Conservation (phyloP, 345 rosid genomes). For the Bruguiera sexangula region DNA sequence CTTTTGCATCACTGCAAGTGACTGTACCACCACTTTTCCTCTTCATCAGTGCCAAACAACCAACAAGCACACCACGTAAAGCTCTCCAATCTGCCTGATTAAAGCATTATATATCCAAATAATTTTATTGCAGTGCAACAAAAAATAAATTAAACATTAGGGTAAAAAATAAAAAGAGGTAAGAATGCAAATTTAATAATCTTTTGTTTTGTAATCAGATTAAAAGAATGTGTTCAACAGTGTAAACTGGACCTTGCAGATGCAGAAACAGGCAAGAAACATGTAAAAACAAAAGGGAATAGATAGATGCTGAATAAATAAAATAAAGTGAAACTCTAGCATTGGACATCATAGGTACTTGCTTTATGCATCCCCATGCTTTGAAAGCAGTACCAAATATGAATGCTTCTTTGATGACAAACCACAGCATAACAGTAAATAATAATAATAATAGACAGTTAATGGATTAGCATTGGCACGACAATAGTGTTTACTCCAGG, state of each 20-base stretch:
- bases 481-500: not conserved
- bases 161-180: not conserved
- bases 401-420: not conserved
- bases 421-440: not conserved
- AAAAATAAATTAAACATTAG: not conserved
- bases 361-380: no score
- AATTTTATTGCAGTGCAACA: conserved; percentile 4
- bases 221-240: not conserved
- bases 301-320: no score
- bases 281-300: not conserved
- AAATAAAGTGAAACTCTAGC: no score
- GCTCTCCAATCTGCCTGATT: conserved; percentile 96
- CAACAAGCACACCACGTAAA: conserved; percentile 79
- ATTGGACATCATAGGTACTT: not conserved
- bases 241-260: not conserved
- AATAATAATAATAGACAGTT: not conserved
- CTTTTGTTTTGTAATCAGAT: no score
- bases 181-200: not conserved
- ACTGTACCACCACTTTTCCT: conserved; percentile 57
- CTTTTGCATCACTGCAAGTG: conserved; percentile 52
- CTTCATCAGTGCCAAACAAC: conserved; percentile 76
- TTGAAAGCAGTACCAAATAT: no score
- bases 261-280: not conserved
- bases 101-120: conserved; percentile 27
- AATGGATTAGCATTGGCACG: not conserved